phyloP scores from a whole-genome alignment of 352 stramenopile genomes.

The Pythium utonaiense region DNA sequence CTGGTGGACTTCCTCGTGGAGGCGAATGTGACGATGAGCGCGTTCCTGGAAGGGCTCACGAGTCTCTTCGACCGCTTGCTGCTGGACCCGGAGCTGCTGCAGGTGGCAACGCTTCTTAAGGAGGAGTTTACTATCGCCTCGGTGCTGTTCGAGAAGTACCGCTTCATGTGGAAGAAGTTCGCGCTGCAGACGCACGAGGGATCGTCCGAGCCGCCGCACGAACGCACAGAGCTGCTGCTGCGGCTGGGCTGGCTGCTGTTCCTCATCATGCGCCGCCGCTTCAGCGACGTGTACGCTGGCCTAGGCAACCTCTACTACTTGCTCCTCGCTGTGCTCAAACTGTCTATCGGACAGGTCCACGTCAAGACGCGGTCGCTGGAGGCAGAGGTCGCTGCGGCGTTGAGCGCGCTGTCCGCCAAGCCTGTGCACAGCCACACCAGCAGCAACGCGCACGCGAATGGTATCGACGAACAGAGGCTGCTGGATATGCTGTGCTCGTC shows the following conservation, averaged over 20 bases:
- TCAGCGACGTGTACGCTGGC: slow-evolving; percentile 42
- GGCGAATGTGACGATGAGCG: slow-evolving; percentile 49
- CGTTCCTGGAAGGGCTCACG: slow-evolving; percentile 69
- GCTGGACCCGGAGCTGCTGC: slow-evolving; percentile 64
- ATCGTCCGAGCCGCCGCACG: slow-evolving; percentile 3
- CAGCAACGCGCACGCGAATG: background rate
- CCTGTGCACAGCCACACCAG: background rate
- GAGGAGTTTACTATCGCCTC: slow-evolving; percentile 75
- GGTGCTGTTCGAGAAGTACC: slow-evolving; percentile 78
- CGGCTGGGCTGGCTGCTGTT: slow-evolving; percentile 78
- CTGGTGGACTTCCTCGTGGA: slow-evolving; percentile 30
- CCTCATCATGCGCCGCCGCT: slow-evolving; percentile 46
- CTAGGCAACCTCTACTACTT: slow-evolving; percentile 77
- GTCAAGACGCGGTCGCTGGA: slow-evolving; percentile 50
- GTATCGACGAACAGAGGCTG: slow-evolving; percentile 19
- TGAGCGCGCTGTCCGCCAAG: slow-evolving; percentile 53
- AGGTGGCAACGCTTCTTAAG: slow-evolving; percentile 69
- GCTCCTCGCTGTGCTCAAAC: slow-evolving; percentile 66
- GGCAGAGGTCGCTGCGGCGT: slow-evolving; percentile 67
- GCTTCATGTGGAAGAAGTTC: slow-evolving; percentile 52
- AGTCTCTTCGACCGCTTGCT: slow-evolving; percentile 80
- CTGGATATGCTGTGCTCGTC: slow-evolving; percentile 29
- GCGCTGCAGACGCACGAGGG: slow-evolving; percentile 17
- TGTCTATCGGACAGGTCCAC: slow-evolving; percentile 40
- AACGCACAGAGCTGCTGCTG: slow-evolving; percentile 42